Evolutionary conservation across 345 rosid genomes (phyloP), one percentile per base, ranked within the genome.

Genomic region (Salix suchowensis): DNA sequence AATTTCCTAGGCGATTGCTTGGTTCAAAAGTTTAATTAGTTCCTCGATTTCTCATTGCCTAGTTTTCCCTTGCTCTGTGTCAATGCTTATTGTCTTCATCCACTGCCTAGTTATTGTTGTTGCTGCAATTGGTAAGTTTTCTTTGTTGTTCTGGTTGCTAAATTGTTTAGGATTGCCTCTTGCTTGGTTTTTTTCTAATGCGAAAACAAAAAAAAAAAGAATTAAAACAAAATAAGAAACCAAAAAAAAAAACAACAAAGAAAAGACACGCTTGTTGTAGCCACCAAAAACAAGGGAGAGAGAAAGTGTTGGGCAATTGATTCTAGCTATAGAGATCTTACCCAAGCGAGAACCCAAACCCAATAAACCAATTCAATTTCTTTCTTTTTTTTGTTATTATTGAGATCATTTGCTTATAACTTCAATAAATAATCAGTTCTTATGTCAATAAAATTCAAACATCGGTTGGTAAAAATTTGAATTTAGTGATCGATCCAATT

Each of bases 281-380:
- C 73, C 87, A 76, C 82, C 85, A 74, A 88, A 82, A 81, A 62
- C 84, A 79, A 76, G 87, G 69, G 85, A 79, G 82, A 71, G 81
- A 23, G 67, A 64, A 10, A 12, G 48, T 79, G 73, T 71, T 62
- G 74, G 85, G 82, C 77, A 74, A 72, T 83, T 74, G 83, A 81
- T 88, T 78, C 82, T 80, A 77, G 86, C 83, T 80, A 81, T 44
- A 70, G 89, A 75, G 89, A 85, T 85, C 89, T 86, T 72, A 82
- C 75, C 78, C 40, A 68, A 74, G 62, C 82, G 60, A 79, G 68
- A 55, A 55, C 40, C 70, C 55, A 52, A 74, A 73, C 58, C 40
- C 73, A 66, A 11, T 28, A 28, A 75, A 28, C 69, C 37, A 15
- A 50, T 4, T 69, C 4, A 40, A 18, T 52, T 5, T 52, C n/a